A percentile compares a stretch with the other conserved stretches of the same genome.
These are phyloP conservation scores for Claviceps arundinis DNA, from an alignment of 2,329 filamentous ascomycete species.

Conservation along the genomic window DNA sequence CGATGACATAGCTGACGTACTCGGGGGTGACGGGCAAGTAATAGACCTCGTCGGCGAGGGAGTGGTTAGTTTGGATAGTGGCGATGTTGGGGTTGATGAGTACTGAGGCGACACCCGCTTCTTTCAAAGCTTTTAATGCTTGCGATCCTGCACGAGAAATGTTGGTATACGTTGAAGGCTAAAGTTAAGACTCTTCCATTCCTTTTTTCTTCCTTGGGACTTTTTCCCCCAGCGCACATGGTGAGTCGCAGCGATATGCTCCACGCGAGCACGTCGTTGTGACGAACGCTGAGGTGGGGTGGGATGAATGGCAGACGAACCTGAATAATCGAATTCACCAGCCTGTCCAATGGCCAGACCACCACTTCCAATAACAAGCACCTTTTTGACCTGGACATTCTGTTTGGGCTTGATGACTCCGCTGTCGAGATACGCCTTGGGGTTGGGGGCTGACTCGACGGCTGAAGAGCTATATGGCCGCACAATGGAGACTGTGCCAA, in stretches of 20 bases:
- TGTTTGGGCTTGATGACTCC: constrained; percentile 70
- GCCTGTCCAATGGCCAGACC: constrained; percentile 94
- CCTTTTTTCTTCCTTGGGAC: background rate
- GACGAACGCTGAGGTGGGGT: background rate
- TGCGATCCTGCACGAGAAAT: constrained; percentile 56
- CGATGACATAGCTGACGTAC: constrained; percentile 95
- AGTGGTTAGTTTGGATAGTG: constrained; percentile 94
- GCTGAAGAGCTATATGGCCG: constrained; percentile 28
- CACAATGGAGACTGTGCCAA: constrained; percentile 32
- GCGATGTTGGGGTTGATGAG: constrained; percentile 98
- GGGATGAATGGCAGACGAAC: constrained; percentile 34
- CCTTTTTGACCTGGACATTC: constrained; percentile 86
- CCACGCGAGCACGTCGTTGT: background rate
- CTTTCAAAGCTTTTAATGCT: constrained; percentile 91
- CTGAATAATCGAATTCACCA: constrained; percentile 97
- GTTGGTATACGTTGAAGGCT: constrained; percentile 7
- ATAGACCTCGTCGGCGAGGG: constrained; percentile 92
- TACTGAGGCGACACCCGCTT: constrained; percentile 81
- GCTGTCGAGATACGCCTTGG: constrained; percentile 80
- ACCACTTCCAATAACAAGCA: constrained; percentile 89
- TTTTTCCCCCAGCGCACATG: background rate
- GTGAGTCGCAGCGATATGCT: background rate
- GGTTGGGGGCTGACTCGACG: constrained; percentile 59
- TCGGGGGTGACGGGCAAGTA: constrained; percentile 95
- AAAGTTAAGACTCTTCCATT: background rate